Evolutionary conservation across 208 protist genomes (phyloP).

Genomic region (Trypanosoma rangeli): DNA sequence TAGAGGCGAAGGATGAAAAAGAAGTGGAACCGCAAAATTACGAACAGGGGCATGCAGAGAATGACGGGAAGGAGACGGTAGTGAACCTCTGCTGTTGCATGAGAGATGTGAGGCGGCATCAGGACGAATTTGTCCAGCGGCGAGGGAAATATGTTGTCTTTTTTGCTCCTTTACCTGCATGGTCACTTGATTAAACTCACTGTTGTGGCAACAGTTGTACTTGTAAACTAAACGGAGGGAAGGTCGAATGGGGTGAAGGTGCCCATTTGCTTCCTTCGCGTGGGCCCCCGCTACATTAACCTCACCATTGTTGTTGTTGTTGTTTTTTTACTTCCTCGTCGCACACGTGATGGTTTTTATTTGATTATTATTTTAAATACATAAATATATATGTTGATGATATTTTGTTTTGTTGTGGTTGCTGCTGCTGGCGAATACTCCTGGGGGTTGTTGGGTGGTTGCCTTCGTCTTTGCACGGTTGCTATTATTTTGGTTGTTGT

Average conservation of each 20-base stretch:
- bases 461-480: background rate
- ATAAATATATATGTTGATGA: no score
- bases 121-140: constrained; percentile 15
- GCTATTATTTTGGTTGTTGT: constrained; percentile 8
- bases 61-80: background rate
- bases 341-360: background rate
- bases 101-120: background rate
- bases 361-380: background rate
- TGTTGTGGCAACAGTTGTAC: constrained; percentile 3
- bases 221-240: background rate
- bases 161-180: constrained; percentile 28
- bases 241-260: background rate
- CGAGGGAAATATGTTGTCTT: constrained; percentile 32
- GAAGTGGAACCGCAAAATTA: background rate
- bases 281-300: background rate
- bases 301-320: background rate
- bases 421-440: no score
- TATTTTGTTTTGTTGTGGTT: no score
- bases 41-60: background rate
- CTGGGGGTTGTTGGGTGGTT: no score
- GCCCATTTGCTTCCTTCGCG: background rate
- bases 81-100: constrained; percentile 3
- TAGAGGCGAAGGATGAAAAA: background rate
- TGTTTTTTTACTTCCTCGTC: background rate
- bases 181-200: constrained; percentile 26